Base-by-base conservation (phyloP, 2,329 filamentous ascomycete genomes). In the Clonostachys rhizophaga region DNA sequence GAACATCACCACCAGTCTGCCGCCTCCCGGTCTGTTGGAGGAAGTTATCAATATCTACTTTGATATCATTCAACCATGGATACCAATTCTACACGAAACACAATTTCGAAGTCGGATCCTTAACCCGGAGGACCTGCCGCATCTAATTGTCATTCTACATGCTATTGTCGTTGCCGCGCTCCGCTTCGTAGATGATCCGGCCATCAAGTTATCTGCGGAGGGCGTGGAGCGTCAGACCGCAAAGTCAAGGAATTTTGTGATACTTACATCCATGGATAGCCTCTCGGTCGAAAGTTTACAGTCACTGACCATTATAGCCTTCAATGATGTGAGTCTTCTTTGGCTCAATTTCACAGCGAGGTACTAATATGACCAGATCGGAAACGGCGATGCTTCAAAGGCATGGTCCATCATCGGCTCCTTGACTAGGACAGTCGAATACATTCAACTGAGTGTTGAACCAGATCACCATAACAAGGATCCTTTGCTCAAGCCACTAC, bases 31-130 rank as follows among this genome's bases (percentile, higher is more conserved):
- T n/a, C n/a, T 47, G 7, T 44, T 59, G 8, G 56, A 55, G 14
- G 49, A 55, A 9, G 20, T 56, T 3, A 48, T 60, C 13, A 52
- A 58, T 18, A 47, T 44, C 6, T 66, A 70, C 48, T 70, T 71
- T 48, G 52, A 54, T 6, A 46, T 58, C n/a, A 59, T 70, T 6
- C 68, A 71, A 37, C 68, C 68, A 9, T 71, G 67, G 63, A 67
- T 68, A 8, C 66, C 65, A 1, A 66, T 70, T 13, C 45, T 69
- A 7, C 65, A 68, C 45, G 56, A 63, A 44, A 56, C 53, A 1
- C 48, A 54, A 3, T 65, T 66, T 37, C 54, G 59, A 1, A 47
- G 48, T n/a, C 54, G 58, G 3, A 45, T 68, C 2, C 46, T 52
- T 13, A 52, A 64, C 12, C 48, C 54, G 5, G 40, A 44, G 4